These are phyloP conservation scores for Dipteronia sinensis DNA, from an alignment of 345 rosid genomes.

Conservation along the genomic window DNA sequence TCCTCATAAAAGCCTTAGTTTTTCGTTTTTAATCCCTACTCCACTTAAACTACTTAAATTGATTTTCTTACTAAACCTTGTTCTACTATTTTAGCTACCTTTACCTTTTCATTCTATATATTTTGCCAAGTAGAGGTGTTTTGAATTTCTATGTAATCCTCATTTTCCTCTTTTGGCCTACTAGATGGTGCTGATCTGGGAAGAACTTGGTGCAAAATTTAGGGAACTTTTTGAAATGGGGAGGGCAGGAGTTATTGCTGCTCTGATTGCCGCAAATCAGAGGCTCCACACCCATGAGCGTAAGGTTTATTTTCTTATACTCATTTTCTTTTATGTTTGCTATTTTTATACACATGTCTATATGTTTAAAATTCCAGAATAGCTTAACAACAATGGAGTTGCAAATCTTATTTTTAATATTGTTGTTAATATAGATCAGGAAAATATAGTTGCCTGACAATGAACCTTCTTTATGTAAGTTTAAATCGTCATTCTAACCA, in stretches of 20 bases:
- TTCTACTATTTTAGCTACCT: not conserved
- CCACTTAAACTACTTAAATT: not conserved
- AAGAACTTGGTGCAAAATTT: conserved; percentile 75
- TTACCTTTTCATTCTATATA: not conserved
- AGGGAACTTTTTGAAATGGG: conserved; percentile 86
- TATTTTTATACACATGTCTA: conserved; percentile 2
- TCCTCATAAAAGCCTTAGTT: not conserved
- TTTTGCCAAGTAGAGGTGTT: not conserved
- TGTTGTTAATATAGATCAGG: not conserved
- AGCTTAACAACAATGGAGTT: not conserved
- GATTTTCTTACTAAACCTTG: not conserved
- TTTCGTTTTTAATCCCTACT: not conserved
- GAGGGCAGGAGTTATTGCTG: conserved; percentile 84
- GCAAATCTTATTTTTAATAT: not conserved
- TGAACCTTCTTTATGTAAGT: not conserved
- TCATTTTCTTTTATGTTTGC: conserved; percentile 12
- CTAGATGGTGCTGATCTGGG: conserved; percentile 77
- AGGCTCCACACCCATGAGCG: conserved; percentile 66
- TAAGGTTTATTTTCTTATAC: conserved; percentile 47
- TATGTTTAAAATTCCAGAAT: conserved; percentile 6
- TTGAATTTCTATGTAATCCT: not conserved
- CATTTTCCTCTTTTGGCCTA: conserved; percentile 26
- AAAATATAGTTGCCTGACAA: not conserved
- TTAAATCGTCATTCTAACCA: conserved; percentile 13
- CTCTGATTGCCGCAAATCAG: conserved; percentile 69